Conservation (phyloP, 768 basidiomycete genomes). For the Daedalea quercina region DNA sequence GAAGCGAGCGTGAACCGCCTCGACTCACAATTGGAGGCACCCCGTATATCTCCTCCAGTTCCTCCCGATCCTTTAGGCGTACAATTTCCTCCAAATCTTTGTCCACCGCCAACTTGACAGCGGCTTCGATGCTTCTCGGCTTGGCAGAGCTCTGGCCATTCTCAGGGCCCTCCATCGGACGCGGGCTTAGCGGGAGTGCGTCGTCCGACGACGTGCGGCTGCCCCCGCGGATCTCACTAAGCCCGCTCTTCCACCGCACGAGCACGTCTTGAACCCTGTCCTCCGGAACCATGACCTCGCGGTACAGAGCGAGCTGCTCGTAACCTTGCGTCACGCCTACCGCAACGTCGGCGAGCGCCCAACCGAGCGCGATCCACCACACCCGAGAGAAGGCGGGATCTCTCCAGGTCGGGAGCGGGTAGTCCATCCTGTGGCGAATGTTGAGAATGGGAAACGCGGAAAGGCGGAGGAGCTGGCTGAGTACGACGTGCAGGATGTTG, state of each 20-base stretch:
- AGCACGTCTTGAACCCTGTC: constrained; percentile 34
- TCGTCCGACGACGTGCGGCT: constrained; percentile 10
- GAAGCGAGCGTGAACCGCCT: background rate
- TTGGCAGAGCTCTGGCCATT: background rate
- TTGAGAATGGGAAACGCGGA: constrained; percentile 46
- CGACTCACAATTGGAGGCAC: constrained; percentile 67
- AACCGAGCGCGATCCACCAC: constrained; percentile 77
- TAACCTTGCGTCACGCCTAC: constrained; percentile 69
- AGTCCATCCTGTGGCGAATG: constrained; percentile 37
- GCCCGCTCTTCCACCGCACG: constrained; percentile 20
- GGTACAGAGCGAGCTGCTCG: constrained; percentile 57
- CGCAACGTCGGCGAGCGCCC: constrained; percentile 63
- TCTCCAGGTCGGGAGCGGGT: constrained; percentile 43
- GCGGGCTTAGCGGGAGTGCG: constrained; percentile 11
- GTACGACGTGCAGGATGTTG: constrained; percentile 39
- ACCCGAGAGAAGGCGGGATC: constrained; percentile 55
- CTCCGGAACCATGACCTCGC: constrained; percentile 53
- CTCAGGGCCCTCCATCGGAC: background rate
- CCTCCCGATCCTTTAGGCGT: constrained; percentile 58
- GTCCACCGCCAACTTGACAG: constrained; percentile 41
- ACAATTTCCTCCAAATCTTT: constrained; percentile 62
- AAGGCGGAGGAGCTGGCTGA: constrained; percentile 50
- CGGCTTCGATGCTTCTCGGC: constrained; percentile 17
- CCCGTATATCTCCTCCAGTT: constrained; percentile 75
- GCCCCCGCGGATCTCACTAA: constrained; percentile 2